Evolutionary conservation across 768 basidiomycete genomes (phyloP), one percentile per base, ranked within the genome.

Genomic region (Phaeotremella skinneri): DNA sequence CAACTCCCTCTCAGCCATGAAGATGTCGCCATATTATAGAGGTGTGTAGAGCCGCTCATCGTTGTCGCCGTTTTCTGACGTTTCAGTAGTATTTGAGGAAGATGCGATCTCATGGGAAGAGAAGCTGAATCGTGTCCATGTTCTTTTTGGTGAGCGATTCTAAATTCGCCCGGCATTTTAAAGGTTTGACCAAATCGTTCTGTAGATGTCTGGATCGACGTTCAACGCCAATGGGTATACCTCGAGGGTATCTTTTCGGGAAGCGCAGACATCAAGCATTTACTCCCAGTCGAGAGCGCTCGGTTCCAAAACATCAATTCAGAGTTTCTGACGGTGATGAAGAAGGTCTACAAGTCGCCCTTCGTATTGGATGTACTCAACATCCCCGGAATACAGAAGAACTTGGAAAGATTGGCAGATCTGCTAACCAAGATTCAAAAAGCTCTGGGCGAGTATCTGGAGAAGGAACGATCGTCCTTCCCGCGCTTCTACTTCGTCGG

Each of bases 401-500:
- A 89, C 64, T 80, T 99, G 64, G 96, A 99, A 78, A 91, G 96
- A 55, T 84, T 99, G 11, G 91, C 93, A 0, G 96, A 99, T 67
- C 82, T 97, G 31, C 81, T 99, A 55, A 90, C 89, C 81, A 98
- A 99, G 82, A 99, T 99, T 49, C 96, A 99, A 78, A 99, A 99
- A 77, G 96, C 96, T 0, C 83, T 99, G 2, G 96, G 96, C 77
- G 96, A 99, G 81, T 99, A 99, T 73, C 84, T 99, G 26, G 96
- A 99, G 73, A 86, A 96, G 54, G 96, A 99, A 73, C 87, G 96
- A 56, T 87, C 94, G 3, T 91, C 91, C 0, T 99, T 99, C 85
- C 96, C 96, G 70, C 89, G 96, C 6, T 99, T 99, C 81, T 99
- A 99, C 80, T 99, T 99, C 70, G 92, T 99, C 53, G 96, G 96